Evolutionary conservation across 2,329 filamentous ascomycete species (phyloP).

Genomic region (Ilyonectria robusta): DNA sequence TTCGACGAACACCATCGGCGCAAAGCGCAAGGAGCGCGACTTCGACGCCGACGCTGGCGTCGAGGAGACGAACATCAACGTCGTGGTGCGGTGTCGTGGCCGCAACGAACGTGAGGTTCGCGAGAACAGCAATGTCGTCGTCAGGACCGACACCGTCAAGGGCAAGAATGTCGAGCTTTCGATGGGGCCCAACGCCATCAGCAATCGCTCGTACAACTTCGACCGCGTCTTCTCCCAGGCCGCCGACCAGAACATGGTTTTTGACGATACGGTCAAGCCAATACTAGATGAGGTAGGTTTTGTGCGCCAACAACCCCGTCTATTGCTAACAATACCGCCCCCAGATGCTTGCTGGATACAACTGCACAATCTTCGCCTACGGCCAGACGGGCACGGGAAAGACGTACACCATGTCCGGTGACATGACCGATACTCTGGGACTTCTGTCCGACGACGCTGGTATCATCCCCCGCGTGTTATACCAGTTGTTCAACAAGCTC

Average conservation of each 20-base stretch:
- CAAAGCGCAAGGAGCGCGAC: constrained; percentile 90
- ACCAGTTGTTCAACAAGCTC: constrained; percentile 88
- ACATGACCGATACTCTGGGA: constrained; percentile 90
- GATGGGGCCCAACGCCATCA: constrained; percentile 92
- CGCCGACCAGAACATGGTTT: constrained; percentile 93
- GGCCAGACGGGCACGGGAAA: constrained; percentile 98
- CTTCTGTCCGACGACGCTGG: constrained; percentile 92
- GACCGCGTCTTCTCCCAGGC: constrained; percentile 97
- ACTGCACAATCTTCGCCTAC: constrained; percentile 99
- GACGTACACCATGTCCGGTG: constrained; percentile 99
- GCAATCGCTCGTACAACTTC: constrained; percentile 97
- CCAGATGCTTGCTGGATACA: constrained; percentile 93
- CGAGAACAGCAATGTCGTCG: constrained; percentile 95
- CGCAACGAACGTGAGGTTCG: constrained; percentile 92
- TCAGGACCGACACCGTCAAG: constrained; percentile 89
- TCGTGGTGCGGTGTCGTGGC: constrained; percentile 94
- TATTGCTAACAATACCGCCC: constrained; percentile 20
- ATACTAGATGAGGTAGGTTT: constrained; percentile 87
- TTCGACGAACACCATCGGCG: constrained; percentile 71
- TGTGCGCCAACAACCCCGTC: not conserved
- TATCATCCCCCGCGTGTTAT: constrained; percentile 92
- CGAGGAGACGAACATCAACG: constrained; percentile 96
- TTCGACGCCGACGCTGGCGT: constrained; percentile 76
- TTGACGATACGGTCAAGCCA: constrained; percentile 94
- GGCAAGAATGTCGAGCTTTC: constrained; percentile 87